Conservation (phyloP, 352 stramenopile genomes). For the Globisporangium irregulare region DNA sequence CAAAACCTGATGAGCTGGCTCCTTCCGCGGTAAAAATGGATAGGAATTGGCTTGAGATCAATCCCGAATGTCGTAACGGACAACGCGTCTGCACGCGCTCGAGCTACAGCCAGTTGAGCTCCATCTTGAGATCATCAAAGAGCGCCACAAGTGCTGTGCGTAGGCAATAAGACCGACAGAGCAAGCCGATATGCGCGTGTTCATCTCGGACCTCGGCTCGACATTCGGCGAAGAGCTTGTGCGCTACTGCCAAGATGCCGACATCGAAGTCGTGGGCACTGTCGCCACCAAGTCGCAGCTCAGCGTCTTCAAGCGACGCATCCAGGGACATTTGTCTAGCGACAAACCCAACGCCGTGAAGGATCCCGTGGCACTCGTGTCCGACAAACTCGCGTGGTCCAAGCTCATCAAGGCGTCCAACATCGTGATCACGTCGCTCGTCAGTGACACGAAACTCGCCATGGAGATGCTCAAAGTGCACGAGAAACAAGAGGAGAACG, state of each 20-base stretch:
- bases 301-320: conserved; percentile 39
- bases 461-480: conserved; percentile 70
- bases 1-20: neutral
- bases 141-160: too few species aligned
- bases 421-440: conserved; percentile 53
- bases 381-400: conserved; percentile 45
- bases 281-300: conserved; percentile 45
- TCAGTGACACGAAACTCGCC: conserved; percentile 44
- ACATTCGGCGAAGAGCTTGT: conserved; percentile 53
- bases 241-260: conserved; percentile 52
- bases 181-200: conserved; percentile 50
- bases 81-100: neutral
- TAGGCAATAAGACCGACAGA: neutral
- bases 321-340: conserved; percentile 57
- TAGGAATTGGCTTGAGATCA: neutral
- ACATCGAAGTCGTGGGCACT: conserved; percentile 67
- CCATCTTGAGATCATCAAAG: neutral
- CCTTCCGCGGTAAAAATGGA: neutral
- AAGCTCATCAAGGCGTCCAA: conserved; percentile 52
- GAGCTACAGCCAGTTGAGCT: neutral
- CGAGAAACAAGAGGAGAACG: conserved; percentile 33
- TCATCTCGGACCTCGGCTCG: conserved; percentile 68
- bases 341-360: conserved; percentile 41
- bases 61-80: conserved; percentile 3
- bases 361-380: conserved; percentile 49